These are phyloP conservation scores for Keqinozyma sinolaborantium DNA, from an alignment of 1,139 yeast species.

Conservation along the genomic window DNA sequence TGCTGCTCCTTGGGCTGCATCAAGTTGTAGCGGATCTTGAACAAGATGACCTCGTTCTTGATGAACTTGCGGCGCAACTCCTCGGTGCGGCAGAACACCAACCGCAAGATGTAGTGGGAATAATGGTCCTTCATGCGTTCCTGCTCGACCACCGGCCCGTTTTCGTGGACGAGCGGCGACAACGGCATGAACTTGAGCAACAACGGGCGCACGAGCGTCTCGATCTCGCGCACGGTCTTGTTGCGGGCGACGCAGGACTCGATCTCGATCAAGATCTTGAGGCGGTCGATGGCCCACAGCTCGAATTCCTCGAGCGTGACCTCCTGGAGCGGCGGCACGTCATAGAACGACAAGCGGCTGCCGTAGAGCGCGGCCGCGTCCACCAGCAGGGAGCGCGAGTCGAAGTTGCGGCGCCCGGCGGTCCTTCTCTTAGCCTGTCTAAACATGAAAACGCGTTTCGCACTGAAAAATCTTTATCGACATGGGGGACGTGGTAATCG, in stretches of 20 bases:
- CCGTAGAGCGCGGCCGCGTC: conserved; percentile 9
- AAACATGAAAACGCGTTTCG: conserved; percentile 46
- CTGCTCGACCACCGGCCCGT: conserved; percentile 27
- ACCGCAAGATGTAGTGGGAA: conserved; percentile 81
- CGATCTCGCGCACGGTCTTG: conserved; percentile 62
- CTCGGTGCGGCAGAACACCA: conserved; percentile 88
- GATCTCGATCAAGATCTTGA: conserved; percentile 78
- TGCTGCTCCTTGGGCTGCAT: conserved; percentile 69
- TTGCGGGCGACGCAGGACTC: conserved; percentile 72
- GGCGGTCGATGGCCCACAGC: conserved; percentile 90
- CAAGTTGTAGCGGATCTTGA: conserved; percentile 65
- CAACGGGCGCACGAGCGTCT: conserved; percentile 60
- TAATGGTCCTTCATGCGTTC: conserved; percentile 88
- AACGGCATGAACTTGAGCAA: conserved; percentile 67
- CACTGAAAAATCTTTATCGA: background rate
- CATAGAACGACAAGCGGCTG: conserved; percentile 61
- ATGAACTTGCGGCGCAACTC: conserved; percentile 79
- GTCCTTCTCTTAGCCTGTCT: conserved; percentile 74
- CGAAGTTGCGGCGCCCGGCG: conserved; percentile 72
- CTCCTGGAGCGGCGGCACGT: conserved; percentile 74
- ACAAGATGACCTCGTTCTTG: conserved; percentile 70
- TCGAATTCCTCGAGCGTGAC: conserved; percentile 91
- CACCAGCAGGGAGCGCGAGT: conserved; percentile 36
- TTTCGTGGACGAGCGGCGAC: conserved; percentile 21
- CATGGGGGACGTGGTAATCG: conserved; percentile 38